Base-by-base conservation (phyloP, 2,329 filamentous ascomycete species). In the Ascocoryne sarcoides region DNA sequence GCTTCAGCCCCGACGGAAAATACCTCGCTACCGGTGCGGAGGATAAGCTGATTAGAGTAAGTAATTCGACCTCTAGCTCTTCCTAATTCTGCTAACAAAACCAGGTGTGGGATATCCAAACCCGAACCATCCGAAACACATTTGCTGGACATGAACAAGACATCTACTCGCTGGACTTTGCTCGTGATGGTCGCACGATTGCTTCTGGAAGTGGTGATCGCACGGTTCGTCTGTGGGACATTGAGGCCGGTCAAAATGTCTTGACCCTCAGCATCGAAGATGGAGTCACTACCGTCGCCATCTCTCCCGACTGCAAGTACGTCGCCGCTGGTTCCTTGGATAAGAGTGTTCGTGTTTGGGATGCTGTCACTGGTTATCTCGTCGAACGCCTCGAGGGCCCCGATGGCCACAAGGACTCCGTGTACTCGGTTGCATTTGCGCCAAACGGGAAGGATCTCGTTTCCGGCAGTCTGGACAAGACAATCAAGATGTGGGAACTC, bases 401-500 rank as follows among this genome's bases (percentile, higher is more conserved):
- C 4, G 85, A 93, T 49, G 92, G 92, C 10, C 92, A 96, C 70
- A 94, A 94, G 65, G 92, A 98, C 48, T 93, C 85, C 54, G 92
- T 96, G 16, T 96, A 96, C 63, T 90, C 83, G 10, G 92, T 98
- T 16, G 90, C 92, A 0, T 98, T 98, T 64, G 89, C 89, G 10
- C 92, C 92, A 19, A 90, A 84, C 54, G 90, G 90, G 46, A 84
- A 88, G 55, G 86, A 94, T 52, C 79, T 98, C 30, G 90, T 96
- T 58, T 93, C 84, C 56, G 92, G 92, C 48, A 93, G 84, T 72
- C 69, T 96, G 53, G 92, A 98, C 62, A 94, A 94, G 72, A 96
- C 90, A 0, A 96, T 96, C 71, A 95, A 95, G 71, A 94, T 96
- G 83, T 98, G 92, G 89, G 89, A 95, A 68, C 74, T 98, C 37